Evolutionary conservation across 139 green algal species (phyloP), one percentile per base, ranked within the genome.

Genomic region (Edaphochlamys debaryana): DNA sequence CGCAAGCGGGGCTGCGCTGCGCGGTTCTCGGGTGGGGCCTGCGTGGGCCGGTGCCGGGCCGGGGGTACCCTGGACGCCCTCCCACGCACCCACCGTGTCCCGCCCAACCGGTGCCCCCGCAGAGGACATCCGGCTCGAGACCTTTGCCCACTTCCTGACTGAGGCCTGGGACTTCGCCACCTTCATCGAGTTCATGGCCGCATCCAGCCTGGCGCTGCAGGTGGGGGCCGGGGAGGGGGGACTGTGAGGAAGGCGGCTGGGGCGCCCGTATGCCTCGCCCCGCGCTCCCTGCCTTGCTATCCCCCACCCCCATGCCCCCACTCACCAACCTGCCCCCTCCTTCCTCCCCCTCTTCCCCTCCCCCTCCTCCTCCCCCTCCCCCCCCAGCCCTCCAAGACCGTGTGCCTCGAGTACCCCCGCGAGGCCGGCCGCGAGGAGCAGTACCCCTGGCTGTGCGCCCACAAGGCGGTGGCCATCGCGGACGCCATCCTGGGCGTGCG

Each of bases 131-230:
- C 79, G 85, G 1, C 79, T 91, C 27, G 85, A 89, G 62, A 79
- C 72, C 0, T 93, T 92, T 85, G 85, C 87, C 32, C 75, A 77
- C 36, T 89, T 92, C 69, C 79, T 93, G 75, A 82, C 75, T 2
- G 89, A 93, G 82, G 81, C 90, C 48, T 93, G 89, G 89, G 87
- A 91, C 62, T 80, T 89, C 45, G 67, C 73, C 9, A 86, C 88
- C 11, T 87, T 91, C 84, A 56, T 90, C 56, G 85, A 87, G 82
- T 91, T 90, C 67, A 40, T 93, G 7, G 58, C 71, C 11, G 89
- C 87, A 2, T 50, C 70, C 41, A 79, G 52, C 40, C 63, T 90
- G 85, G 69, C 71, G 36, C 9, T 88, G 69, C 84, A 91, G 85
- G 88, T 87, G 36, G 17, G 72, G 37, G 69, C 42, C 5, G 15